Base-by-base conservation (phyloP, 805 yeast genomes). In the Candida gorgasii region DNA sequence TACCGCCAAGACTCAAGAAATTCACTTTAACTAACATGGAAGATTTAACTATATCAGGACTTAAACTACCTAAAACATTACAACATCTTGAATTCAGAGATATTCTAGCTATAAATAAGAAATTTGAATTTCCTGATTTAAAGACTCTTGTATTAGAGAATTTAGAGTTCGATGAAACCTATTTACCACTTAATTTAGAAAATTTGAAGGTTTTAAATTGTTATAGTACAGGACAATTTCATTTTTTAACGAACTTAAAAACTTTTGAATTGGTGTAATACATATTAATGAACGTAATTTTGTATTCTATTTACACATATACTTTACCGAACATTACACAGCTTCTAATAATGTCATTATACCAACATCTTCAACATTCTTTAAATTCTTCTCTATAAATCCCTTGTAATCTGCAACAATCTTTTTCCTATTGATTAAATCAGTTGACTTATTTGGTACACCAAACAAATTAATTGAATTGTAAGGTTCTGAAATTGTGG, bases 401-500 rank as follows among this genome's bases (percentile, higher is more conserved):
- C 9, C 26, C 30, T 29, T 19, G 17, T 38, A 30, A 2, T 19
- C 39, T 6, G 8, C 22, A 5, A 45, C 29, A 11, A 46, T 52
- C 41, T 58, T 53, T 7, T 50, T 45, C 15, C 52, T 33, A 23
- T 27, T 33, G 11, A 27, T 28, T 30, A 48, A 38, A 39, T 54
- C 39, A 52, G 52, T 49, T 6, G 48, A 43, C 7, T 42, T 41
- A 30, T 42, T 36, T 17, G 44, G 35, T 15, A 46, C 76, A 2
- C 73, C 65, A 54, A 80, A 84, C 19, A 88, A 64, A 52, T 80
- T 80, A 48, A 88, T 61, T 40, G 80, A 76, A 7, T 80, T 75
- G 57, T 64, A 89, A 2, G 92, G 87, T 47, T 79, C 78, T 0
- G 92, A 78, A 2, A 67, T 69, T 0, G 62, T 55, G 0, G 88